phyloP scores from a whole-genome alignment of 1,139 yeast species.

The Pneumocystis canis region DNA sequence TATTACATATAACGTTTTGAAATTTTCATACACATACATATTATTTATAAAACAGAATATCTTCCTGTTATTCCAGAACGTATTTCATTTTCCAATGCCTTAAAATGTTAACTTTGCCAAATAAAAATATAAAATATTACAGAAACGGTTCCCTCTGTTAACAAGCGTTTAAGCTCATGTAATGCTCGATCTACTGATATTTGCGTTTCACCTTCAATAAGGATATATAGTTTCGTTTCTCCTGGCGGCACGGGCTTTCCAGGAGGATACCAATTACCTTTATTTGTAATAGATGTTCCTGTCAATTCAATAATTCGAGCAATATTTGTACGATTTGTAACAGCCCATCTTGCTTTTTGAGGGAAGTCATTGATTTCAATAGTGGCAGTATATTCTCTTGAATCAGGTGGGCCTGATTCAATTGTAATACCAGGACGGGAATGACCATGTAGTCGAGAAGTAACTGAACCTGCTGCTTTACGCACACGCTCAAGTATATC shows the following conservation, averaged over 20 bases:
- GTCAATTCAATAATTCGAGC: slow-evolving; percentile 56
- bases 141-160: slow-evolving; percentile 37
- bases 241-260: slow-evolving; percentile 32
- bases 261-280: slow-evolving; percentile 63
- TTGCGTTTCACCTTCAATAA: slow-evolving; percentile 65
- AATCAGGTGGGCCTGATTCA: slow-evolving; percentile 50
- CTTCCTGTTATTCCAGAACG: slow-evolving; percentile 15
- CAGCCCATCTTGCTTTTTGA: slow-evolving; percentile 63
- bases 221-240: slow-evolving; percentile 61
- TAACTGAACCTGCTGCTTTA: slow-evolving; percentile 12
- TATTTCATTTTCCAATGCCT: not conserved
- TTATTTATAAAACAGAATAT: slow-evolving; percentile 17
- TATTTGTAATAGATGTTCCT: slow-evolving; percentile 65
- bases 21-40: slow-evolving; percentile 5
- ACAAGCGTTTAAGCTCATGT: slow-evolving; percentile 41
- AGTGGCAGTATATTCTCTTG: slow-evolving; percentile 51
- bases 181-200: slow-evolving; percentile 53
- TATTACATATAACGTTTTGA: not conserved
- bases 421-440: slow-evolving; percentile 31
- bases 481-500: slow-evolving; percentile 12
- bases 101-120: not conserved
- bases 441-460: slow-evolving; percentile 18
- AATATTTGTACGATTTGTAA: slow-evolving; percentile 54
- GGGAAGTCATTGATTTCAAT: slow-evolving; percentile 77
- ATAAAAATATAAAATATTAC: slow-evolving; percentile 30